A percentile compares a stretch with the other conserved stretches of the same genome.
Conservation (phyloP, 164 flowering plant species). For the Annona squamosa region DNA sequence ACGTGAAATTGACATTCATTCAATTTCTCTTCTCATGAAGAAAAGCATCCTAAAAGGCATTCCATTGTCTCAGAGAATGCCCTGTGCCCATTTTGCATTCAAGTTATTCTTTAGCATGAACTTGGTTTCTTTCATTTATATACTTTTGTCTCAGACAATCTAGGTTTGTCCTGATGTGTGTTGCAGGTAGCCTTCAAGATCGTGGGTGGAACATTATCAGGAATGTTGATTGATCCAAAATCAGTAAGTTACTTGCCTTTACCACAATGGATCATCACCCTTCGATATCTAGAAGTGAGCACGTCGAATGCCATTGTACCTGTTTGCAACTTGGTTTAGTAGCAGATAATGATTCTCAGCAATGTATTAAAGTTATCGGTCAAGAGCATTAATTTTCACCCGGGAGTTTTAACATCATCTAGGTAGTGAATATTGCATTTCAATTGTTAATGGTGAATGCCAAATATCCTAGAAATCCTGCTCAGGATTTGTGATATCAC, state of each 20-base stretch:
- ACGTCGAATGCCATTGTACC: not conserved
- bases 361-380: too few relatives aligned
- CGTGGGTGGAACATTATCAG: constrained; percentile 71
- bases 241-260: constrained; percentile 43
- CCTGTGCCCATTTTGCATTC: too few relatives aligned
- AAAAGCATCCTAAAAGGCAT: too few relatives aligned
- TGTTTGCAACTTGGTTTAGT: not conserved
- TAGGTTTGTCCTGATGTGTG: constrained; percentile 5
- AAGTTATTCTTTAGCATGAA: not conserved
- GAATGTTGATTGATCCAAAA: constrained; percentile 88
- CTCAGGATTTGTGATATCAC: too few relatives aligned
- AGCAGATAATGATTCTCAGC: not conserved
- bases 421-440: too few relatives aligned
- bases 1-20: too few relatives aligned
- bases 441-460: too few relatives aligned
- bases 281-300: not conserved
- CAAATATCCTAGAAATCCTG: too few relatives aligned
- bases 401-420: too few relatives aligned
- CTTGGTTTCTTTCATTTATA: not conserved
- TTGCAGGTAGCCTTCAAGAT: constrained; percentile 90
- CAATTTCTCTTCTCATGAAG: too few relatives aligned
- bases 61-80: too few relatives aligned
- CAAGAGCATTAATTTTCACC: too few relatives aligned
- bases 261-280: not conserved
- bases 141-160: not conserved